Conservation (phyloP, 192 early-diverging fungal genomes). For the Physocladia obscura region DNA sequence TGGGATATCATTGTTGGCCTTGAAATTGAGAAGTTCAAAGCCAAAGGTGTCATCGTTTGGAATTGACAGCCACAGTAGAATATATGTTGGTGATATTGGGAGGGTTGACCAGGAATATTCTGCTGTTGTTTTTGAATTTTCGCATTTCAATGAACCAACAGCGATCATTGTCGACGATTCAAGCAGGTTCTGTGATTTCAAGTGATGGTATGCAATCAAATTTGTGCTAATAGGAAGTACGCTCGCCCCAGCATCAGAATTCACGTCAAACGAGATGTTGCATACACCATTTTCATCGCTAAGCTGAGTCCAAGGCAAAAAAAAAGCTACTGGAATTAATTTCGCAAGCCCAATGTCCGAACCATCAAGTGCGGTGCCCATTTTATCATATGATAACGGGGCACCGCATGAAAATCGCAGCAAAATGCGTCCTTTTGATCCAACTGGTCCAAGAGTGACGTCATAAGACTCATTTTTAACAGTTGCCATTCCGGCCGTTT, state of each 20-base stretch:
- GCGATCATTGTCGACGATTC: conserved; percentile 2
- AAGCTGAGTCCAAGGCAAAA: conserved; percentile 7
- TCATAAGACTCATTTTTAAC: conserved; percentile 13
- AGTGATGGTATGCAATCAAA: not conserved
- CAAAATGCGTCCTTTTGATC: not conserved
- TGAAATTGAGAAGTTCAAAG: not conserved
- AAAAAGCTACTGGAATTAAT: not conserved
- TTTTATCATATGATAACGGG: conserved; percentile 5
- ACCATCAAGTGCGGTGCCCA: conserved; percentile 1
- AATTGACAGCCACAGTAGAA: not conserved
- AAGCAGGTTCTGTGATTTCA: not conserved
- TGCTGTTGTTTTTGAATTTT: not conserved
- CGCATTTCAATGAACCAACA: not conserved
- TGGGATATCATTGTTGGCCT: not conserved
- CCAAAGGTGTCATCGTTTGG: conserved; percentile 7
- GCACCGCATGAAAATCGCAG: not conserved
- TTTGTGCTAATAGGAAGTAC: not conserved
- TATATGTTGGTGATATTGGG: not conserved
- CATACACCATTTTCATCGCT: not conserved
- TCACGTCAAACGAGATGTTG: not conserved
- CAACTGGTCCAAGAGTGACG: conserved; percentile 8
- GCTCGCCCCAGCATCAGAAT: no score
- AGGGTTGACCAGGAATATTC: not conserved
- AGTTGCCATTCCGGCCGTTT: conserved; percentile 15
- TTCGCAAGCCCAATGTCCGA: conserved; percentile 9